Base-by-base conservation (phyloP, 805 yeast species). In the Hanseniaspora guilliermondii region DNA sequence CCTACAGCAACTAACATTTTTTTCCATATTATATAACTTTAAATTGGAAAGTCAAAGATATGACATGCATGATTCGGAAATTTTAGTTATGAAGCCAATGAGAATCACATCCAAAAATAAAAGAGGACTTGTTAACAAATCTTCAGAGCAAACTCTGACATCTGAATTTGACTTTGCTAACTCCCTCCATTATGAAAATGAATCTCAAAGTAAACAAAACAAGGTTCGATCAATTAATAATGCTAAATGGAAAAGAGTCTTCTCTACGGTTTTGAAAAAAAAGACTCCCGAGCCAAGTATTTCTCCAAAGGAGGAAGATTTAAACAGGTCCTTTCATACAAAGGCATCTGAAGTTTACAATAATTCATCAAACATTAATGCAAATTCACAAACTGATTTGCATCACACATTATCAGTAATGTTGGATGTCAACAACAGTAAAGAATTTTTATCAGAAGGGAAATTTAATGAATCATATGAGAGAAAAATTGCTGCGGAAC, bases 81-180 rank as follows among this genome's bases (percentile, higher is more conserved):
- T 32, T 5, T 16, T 44, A 3, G 16, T 48, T 12, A 54, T 54
- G 45, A 44, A 48, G 17, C 57, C 55, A 5, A 37, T 48, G 44
- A 36, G 46, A 19, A n/a, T 64, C 57, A 49, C 61, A 56, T 11
- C 24, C 2, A 49, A 49, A 33, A 39, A 32, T 33, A 39, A 30
- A 32, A 30, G 47, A 19, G 47, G 37, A 4, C 57, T 67, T 3
- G 61, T 64, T 5, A 46, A 65, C 49, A 68, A 68, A 53, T 58
- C 61, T 47, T 67, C 70, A 1, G 60, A 67, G 2, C 70, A 66
- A 52, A 68, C 71, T 0, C 42, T 68, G 21, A 65, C 67, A 1
- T 66, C 70, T 16, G 63, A 61, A 25, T 56, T 61, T 58, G 68
- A 63, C 17, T 48, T 58, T 38, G 21, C 36, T 17, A n/a, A 25